phyloP scores from a whole-genome alignment of 441 rosid genomes.

The Kokia cookei region DNA sequence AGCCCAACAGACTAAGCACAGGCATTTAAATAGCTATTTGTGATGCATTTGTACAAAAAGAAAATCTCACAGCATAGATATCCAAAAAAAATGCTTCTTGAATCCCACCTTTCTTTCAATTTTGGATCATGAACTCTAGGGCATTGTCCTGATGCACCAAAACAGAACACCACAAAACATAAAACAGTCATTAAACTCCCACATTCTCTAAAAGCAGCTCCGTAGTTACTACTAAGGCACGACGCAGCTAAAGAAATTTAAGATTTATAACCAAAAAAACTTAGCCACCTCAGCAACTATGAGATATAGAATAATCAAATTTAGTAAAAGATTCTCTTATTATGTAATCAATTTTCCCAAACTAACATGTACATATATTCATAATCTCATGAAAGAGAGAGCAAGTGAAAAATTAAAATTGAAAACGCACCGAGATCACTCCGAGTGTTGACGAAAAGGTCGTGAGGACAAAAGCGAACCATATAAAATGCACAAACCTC shows the following conservation, averaged over 20 bases:
- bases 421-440: slow-evolving; percentile 82
- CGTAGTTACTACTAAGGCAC: neutral
- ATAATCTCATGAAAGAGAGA: neutral
- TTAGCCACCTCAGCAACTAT: neutral
- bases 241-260: neutral
- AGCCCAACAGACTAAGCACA: neutral
- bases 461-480: slow-evolving; percentile 98
- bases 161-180: neutral
- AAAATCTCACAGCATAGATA: neutral
- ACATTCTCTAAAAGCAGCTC: neutral
- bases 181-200: neutral
- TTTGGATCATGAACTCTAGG: slow-evolving; percentile 88
- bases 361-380: neutral
- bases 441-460: slow-evolving; percentile 94
- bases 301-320: neutral
- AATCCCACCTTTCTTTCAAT: slow-evolving; percentile 81
- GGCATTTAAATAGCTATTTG: neutral
- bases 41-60: neutral
- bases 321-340: neutral
- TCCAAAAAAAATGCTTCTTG: neutral
- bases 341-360: neutral
- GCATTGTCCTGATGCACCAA: slow-evolving; percentile 67
- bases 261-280: neutral
- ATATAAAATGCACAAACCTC: slow-evolving; percentile 93
- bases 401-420: neutral